Evolutionary conservation across 331 rosid genomes (phyloP).

Genomic region (Telfairia occidentalis): DNA sequence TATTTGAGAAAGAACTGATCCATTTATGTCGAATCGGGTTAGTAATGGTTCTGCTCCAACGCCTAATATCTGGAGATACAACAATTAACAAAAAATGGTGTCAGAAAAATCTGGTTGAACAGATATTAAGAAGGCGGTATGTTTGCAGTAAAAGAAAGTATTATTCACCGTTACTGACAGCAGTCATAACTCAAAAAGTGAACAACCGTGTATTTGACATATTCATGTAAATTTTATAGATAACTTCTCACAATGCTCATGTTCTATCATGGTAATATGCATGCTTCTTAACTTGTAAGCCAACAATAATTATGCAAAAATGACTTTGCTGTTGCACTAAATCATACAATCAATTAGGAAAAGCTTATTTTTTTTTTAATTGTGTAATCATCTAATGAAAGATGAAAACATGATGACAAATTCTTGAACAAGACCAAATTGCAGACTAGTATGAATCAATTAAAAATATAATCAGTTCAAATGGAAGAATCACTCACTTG

Average conservation of each 20-base stretch:
- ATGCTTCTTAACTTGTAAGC: neutral
- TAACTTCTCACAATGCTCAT: neutral
- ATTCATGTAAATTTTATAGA: neutral
- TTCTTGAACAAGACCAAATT: neutral
- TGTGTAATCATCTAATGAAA: neutral
- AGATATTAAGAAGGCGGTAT: neutral
- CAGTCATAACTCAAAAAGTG: too few species aligned
- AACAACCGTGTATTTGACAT: too few species aligned
- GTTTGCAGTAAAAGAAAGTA: too few species aligned
- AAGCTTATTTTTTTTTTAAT: neutral
- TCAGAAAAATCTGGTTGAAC: neutral
- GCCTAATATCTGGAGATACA: conserved; percentile 47
- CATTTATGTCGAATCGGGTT: conserved; percentile 64
- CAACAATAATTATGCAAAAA: neutral
- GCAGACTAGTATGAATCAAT: neutral
- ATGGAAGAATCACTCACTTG: conserved; percentile 41
- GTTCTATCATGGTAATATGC: neutral
- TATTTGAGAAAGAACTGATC: conserved; percentile 66
- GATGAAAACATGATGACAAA: neutral
- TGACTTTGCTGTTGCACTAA: neutral
- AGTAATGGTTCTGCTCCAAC: conserved; percentile 82
- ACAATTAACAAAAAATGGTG: neutral
- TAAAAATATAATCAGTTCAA: neutral
- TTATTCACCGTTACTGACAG: too few species aligned
- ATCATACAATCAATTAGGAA: neutral